A percentile compares a stretch with the other conserved stretches of the same genome.
phyloP scores from a whole-genome alignment of 106 monocot genomes.

The Chionographis japonica region DNA sequence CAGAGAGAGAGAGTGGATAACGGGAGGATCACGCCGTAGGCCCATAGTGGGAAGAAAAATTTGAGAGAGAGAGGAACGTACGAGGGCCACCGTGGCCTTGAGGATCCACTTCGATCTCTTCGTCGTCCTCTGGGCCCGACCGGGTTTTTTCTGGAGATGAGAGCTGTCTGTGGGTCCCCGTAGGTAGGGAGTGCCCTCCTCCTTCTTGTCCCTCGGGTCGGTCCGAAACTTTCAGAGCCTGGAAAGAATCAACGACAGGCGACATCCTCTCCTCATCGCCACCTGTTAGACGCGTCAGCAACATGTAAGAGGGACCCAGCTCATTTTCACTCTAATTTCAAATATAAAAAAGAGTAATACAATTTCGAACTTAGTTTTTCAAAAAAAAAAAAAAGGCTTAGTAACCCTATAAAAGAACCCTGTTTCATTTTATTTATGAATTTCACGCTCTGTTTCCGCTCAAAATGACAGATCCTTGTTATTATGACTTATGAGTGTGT shows the following conservation, averaged over 20 bases:
- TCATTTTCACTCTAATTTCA: no score
- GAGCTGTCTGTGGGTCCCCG: neutral
- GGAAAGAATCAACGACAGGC: constrained; percentile 22
- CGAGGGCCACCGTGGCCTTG: constrained; percentile 32
- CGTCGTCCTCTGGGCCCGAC: constrained; percentile 15
- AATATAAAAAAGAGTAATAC: no score
- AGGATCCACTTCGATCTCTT: neutral
- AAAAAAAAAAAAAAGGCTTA: no score
- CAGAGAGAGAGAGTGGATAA: no score
- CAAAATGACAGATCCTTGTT: no score
- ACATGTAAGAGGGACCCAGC: no score
- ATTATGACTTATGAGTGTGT: no score
- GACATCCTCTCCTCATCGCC: constrained; percentile 24
- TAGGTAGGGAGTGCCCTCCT: neutral
- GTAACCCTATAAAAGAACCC: no score
- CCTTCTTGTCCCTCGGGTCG: neutral
- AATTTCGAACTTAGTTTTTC: no score
- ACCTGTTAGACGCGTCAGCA: constrained; percentile 4
- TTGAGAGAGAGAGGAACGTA: constrained; percentile 2
- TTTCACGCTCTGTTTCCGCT: no score
- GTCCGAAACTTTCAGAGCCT: constrained; percentile 31
- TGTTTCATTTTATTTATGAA: no score
- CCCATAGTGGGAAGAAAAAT: neutral
- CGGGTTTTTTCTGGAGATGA: neutral
- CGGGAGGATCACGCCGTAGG: no score